Evolutionary conservation across 2,329 filamentous ascomycete species (phyloP).

Genomic region (Fusarium sp.): DNA sequence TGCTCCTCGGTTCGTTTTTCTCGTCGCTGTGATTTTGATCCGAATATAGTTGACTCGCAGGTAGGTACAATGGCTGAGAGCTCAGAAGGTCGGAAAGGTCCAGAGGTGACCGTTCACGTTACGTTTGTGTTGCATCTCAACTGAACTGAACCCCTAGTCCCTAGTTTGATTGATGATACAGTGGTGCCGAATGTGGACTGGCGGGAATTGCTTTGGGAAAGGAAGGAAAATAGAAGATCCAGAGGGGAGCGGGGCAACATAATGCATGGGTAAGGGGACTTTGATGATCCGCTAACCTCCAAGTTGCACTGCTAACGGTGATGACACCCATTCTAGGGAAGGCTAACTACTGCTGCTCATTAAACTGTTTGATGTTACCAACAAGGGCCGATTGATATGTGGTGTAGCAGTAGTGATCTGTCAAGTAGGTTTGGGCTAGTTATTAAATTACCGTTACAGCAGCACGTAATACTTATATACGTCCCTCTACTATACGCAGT

Average conservation of each 20-base stretch:
- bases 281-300: conserved; percentile 9
- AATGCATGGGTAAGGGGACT: conserved; percentile 18
- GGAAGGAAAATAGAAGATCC: conserved; percentile 37
- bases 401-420: too few relatives aligned
- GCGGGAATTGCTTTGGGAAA: conserved; percentile 9
- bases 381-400: too few relatives aligned
- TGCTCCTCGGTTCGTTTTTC: neutral
- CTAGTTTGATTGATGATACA: conserved; percentile 13
- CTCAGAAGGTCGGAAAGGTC: neutral
- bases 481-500: too few relatives aligned
- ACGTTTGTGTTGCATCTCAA: conserved; percentile 1
- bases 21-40: neutral
- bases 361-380: too few relatives aligned
- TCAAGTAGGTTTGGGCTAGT: too few relatives aligned
- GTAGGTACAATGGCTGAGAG: neutral
- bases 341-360: neutral
- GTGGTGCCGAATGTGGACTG: conserved; percentile 21
- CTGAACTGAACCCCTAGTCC: too few relatives aligned
- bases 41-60: neutral
- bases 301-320: conserved; percentile 2
- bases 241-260: neutral
- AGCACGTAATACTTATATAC: too few relatives aligned
- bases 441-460: too few relatives aligned
- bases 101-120: conserved; percentile 3
- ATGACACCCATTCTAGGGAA: conserved; percentile 9